phyloP scores from a whole-genome alignment of 179 eudicot genomes.

The Carnegiea gigantea region DNA sequence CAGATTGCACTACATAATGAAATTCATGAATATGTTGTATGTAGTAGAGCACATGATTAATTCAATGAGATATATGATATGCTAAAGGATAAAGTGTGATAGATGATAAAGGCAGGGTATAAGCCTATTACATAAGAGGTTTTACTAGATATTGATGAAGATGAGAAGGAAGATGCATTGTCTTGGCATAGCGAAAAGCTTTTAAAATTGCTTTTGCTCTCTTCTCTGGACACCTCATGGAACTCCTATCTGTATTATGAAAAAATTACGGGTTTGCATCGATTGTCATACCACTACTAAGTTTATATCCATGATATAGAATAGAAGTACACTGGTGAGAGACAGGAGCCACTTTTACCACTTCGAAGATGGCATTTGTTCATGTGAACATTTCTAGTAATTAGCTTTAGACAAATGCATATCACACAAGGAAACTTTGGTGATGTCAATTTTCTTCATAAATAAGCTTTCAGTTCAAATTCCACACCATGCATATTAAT shows the following conservation, averaged over 20 bases:
- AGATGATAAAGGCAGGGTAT: conserved; percentile 31
- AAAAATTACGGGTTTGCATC: conserved; percentile 41
- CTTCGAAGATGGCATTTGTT: conserved; percentile 42
- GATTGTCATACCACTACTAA: conserved; percentile 52
- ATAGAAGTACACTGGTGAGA: conserved; percentile 38
- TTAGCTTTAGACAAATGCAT: not conserved
- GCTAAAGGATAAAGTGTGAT: conserved; percentile 43
- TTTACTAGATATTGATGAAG: conserved; percentile 50
- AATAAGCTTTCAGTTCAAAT: not conserved
- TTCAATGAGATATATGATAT: conserved; percentile 40
- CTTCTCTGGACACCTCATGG: conserved; percentile 46
- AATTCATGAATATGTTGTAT: conserved; percentile 45
- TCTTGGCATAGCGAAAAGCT: conserved; percentile 47
- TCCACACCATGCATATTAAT: not conserved
- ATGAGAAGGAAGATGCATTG: conserved; percentile 43
- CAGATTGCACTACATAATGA: conserved; percentile 36
- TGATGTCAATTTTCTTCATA: not conserved
- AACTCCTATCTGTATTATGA: conserved; percentile 43
- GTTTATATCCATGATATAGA: conserved; percentile 41
- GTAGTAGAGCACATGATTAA: conserved; percentile 40
- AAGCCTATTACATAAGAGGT: conserved; percentile 37
- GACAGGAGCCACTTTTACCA: conserved; percentile 49
- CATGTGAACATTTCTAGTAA: conserved; percentile 50
- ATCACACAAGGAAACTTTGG: no score
- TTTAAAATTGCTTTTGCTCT: conserved; percentile 51